Evolutionary conservation across 192 early-diverging fungal genomes (phyloP), one percentile per base, ranked within the genome.

Genomic region (Entomortierella chlamydospora): DNA sequence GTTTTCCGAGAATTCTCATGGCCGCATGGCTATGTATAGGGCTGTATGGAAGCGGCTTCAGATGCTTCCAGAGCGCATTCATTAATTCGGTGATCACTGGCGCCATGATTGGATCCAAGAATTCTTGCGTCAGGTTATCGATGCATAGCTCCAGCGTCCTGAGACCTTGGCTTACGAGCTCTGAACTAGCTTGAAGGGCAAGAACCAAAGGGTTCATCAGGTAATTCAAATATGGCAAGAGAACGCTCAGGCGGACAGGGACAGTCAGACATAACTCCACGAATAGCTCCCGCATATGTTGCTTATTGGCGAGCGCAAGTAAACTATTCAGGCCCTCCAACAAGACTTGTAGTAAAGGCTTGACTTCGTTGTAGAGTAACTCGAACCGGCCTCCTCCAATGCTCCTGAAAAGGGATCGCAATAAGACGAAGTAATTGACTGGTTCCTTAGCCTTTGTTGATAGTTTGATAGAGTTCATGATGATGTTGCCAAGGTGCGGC

Each of bases 301-400:
- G 90, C 57, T 93, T 92, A 61, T 93, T 90, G 10, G 96, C 92
- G 10, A 90, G 66, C 0, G 95, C 91, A 6, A 92, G 83, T 9
- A 98, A 83, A 23, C 85, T 84, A 72, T 98, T 99, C n/a, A 99
- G 87, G 5, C 89, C 91, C 68, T 98, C 96, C 13, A 99, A 84
- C 30, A 99, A 84, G 7, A 95, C 91, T 68, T 95, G 97, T 37
- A 99, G 81, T 50, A 99, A 81, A 1, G 98, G 97, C 33, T 95
- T 88, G 9, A 99, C 96, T 79, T 98, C 97, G 72, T 97, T 93
- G 83, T 99, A 98, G 15, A 99, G 87, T 42, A 91, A 64, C 81
- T 99, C 97, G 81, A 97, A 99, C 31, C 95, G 90, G 4, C 97
- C 98, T 29, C 97, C 97, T 37, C 96, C 97, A 68, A 99, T 99